Percentiles rank a stretch among this genome's conserved stretches.
Evolutionary conservation across 495 filamentous ascomycete genomes (phyloP).

Genomic region (Cetradonia linearis): DNA sequence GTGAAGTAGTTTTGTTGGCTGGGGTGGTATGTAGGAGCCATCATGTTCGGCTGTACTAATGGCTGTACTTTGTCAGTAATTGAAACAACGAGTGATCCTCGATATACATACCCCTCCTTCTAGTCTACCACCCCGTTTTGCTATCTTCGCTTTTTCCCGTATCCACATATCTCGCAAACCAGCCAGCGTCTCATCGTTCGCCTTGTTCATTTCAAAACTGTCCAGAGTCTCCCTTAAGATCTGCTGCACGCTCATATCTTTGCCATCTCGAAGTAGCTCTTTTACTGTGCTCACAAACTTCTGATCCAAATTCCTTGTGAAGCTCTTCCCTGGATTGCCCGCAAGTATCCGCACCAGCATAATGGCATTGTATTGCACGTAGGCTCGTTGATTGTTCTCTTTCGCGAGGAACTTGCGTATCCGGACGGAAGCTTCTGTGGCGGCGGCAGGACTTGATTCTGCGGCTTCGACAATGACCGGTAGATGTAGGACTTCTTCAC

Average conservation of each 20-base stretch:
- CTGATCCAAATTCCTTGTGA: conserved; percentile 74
- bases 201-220: conserved; percentile 55
- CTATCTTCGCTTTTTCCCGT: conserved; percentile 64
- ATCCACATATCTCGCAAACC: conserved; percentile 72
- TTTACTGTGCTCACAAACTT: conserved; percentile 71
- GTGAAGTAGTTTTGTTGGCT: conserved; percentile 35
- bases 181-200: conserved; percentile 60
- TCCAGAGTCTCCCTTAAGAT: conserved; percentile 80
- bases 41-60: conserved; percentile 12
- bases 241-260: conserved; percentile 67
- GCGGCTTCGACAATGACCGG: conserved; percentile 89
- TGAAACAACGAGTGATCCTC: neutral
- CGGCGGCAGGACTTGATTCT: conserved; percentile 81
- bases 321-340: conserved; percentile 84
- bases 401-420: conserved; percentile 74
- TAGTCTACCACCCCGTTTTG: conserved; percentile 26
- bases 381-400: conserved; percentile 50
- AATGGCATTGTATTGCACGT: conserved; percentile 87
- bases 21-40: conserved; percentile 15
- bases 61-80: conserved; percentile 20
- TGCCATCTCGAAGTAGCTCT: conserved; percentile 59
- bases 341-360: conserved; percentile 90
- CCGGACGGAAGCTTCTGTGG: conserved; percentile 60
- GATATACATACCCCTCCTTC: conserved; percentile 9
- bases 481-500: conserved; percentile 86